Percentiles rank a stretch among this genome's conserved stretches.
These are phyloP conservation scores for Chloris gayana DNA, from an alignment of 176 grass and related monocot species.

Conservation along the genomic window DNA sequence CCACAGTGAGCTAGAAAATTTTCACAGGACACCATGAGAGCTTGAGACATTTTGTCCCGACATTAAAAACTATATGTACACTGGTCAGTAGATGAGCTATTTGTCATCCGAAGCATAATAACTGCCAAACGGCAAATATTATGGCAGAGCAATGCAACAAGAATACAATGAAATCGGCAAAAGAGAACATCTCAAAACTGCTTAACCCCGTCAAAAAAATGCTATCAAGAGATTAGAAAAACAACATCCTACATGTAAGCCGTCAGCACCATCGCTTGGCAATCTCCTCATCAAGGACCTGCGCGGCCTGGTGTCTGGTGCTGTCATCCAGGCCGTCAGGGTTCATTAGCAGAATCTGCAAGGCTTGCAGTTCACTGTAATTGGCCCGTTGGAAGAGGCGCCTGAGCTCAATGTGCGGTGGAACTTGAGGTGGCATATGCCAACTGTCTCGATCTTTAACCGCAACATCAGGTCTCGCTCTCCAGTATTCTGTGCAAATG, in stretches of 20 bases:
- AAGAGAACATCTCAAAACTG: slow-evolving; percentile 19
- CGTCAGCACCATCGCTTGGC: slow-evolving; percentile 34
- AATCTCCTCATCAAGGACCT: slow-evolving; percentile 44
- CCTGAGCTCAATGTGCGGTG: slow-evolving; percentile 35
- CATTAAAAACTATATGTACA: slow-evolving; percentile 30
- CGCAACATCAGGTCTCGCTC: slow-evolving; percentile 39
- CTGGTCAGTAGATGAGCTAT: not conserved
- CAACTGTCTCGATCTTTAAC: slow-evolving; percentile 11
- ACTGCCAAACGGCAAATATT: not conserved
- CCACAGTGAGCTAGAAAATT: too few species aligned
- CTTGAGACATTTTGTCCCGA: not conserved
- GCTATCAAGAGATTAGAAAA: slow-evolving; percentile 8
- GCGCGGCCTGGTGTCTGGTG: slow-evolving; percentile 33
- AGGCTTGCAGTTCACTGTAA: slow-evolving; percentile 47
- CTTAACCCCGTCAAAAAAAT: slow-evolving; percentile 36
- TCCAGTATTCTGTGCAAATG: slow-evolving; percentile 76
- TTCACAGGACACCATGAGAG: not conserved
- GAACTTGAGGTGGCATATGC: slow-evolving; percentile 1
- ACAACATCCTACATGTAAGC: slow-evolving; percentile 29
- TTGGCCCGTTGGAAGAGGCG: slow-evolving; percentile 72
- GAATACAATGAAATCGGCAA: not conserved
- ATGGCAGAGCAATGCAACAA: not conserved
- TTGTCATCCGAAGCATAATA: not conserved
- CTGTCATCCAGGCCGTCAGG: not conserved
- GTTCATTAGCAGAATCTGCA: slow-evolving; percentile 45